A percentile compares a stretch with the other conserved stretches of the same genome.
phyloP scores from a whole-genome alignment of 225 moss, liverwort and hornwort genomes.

The Anthoceros angustus region DNA sequence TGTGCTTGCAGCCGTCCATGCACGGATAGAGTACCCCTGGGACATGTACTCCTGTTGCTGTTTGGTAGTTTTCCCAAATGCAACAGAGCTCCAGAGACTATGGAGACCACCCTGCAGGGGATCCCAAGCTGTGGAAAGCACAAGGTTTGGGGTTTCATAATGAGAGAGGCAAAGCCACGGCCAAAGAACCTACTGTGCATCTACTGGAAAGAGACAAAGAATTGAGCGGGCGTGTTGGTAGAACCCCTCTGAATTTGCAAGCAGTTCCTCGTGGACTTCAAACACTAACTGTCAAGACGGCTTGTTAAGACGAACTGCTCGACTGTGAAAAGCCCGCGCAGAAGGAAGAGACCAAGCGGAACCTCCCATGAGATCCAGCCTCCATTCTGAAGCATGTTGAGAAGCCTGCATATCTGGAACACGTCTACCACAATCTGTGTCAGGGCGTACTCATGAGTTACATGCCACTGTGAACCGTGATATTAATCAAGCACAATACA shows the following conservation, averaged over 20 bases:
- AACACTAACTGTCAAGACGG: conserved; percentile 64
- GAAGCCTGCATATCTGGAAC: conserved; percentile 66
- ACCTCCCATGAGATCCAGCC: conserved; percentile 84
- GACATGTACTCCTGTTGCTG: conserved; percentile 47
- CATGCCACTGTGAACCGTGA: background rate
- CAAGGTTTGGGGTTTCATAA: too few relatives aligned
- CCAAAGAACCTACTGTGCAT: background rate
- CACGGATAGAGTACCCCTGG: conserved; percentile 58
- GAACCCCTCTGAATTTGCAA: conserved; percentile 77
- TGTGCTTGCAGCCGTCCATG: conserved; percentile 49
- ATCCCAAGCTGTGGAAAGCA: conserved; percentile 46
- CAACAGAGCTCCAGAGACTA: conserved; percentile 89
- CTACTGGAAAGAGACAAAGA: background rate
- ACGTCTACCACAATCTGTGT: background rate
- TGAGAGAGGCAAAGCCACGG: background rate
- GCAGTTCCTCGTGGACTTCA: conserved; percentile 77
- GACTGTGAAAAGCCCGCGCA: conserved; percentile 91
- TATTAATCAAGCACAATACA: background rate
- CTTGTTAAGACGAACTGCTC: conserved; percentile 91
- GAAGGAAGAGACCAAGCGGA: conserved; percentile 71
- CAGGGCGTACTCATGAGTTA: background rate
- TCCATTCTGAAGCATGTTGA: conserved; percentile 95
- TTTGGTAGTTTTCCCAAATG: conserved; percentile 80
- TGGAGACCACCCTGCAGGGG: conserved; percentile 72
- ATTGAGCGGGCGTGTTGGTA: conserved; percentile 42